These are phyloP conservation scores for Pythium sukuiense DNA, from an alignment of 352 stramenopile species.

Conservation along the genomic window DNA sequence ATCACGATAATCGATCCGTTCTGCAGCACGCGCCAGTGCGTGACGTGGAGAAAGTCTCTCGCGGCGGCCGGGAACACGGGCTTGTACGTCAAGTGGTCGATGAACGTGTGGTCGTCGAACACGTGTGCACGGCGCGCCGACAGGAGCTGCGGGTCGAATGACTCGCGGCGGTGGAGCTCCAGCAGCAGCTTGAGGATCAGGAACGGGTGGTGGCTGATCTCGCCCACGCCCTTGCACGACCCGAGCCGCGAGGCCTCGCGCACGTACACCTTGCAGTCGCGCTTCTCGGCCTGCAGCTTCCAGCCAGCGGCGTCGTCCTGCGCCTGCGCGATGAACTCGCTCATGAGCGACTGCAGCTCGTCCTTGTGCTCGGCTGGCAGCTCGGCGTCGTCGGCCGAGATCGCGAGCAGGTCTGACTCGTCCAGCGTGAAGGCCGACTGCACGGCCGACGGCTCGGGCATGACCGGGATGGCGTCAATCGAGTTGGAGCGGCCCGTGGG, in stretches of 20 bases:
- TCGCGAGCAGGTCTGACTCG: conserved; percentile 31
- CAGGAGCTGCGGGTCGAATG: conserved; percentile 61
- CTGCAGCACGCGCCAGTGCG: conserved; percentile 68
- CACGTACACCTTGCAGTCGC: conserved; percentile 59
- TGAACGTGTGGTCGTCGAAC: conserved; percentile 71
- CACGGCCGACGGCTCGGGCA: conserved; percentile 31
- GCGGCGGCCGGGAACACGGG: conserved; percentile 53
- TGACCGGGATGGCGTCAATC: conserved; percentile 25
- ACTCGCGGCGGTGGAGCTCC: conserved; percentile 43
- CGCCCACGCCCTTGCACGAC: conserved; percentile 56
- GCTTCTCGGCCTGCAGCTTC: conserved; percentile 60
- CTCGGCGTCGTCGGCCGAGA: conserved; percentile 33
- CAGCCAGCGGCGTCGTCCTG: conserved; percentile 51
- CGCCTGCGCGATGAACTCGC: conserved; percentile 58
- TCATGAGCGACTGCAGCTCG: conserved; percentile 53
- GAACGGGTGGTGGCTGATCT: conserved; percentile 53
- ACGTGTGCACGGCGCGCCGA: conserved; percentile 47
- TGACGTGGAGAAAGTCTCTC: conserved; percentile 69
- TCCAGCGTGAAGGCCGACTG: conserved; percentile 33
- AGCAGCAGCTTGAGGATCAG: conserved; percentile 60
- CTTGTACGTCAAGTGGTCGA: conserved; percentile 75
- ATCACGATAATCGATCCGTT: conserved; percentile 58
- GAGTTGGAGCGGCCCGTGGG: conserved; percentile 21
- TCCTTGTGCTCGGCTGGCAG: conserved; percentile 40
- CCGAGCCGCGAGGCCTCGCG: conserved; percentile 41